Evolutionary conservation across 352 stramenopile species (phyloP).

Genomic region (Saprolegnia diclina): DNA sequence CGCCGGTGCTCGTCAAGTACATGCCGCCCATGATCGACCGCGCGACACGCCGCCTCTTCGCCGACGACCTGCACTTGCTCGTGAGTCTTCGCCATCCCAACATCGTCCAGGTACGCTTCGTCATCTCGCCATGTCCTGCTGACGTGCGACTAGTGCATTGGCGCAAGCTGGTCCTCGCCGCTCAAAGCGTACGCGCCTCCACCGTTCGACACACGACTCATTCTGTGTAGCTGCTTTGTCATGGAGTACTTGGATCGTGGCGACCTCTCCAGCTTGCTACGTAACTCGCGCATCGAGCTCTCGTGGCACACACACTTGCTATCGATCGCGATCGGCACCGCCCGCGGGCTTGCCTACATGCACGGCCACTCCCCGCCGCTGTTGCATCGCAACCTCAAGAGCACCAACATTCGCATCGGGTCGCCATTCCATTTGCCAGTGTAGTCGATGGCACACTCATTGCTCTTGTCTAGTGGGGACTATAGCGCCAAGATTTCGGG

Average conservation of each 20-base stretch:
- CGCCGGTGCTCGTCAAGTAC: slow-evolving; percentile 67
- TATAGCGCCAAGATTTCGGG: slow-evolving; percentile 75
- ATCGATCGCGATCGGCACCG: slow-evolving; percentile 74
- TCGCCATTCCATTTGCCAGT: slow-evolving; percentile 32
- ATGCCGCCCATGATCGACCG: slow-evolving; percentile 53
- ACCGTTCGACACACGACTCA: background rate
- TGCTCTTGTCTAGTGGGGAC: background rate
- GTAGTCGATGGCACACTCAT: no score
- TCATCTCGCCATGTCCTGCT: no score
- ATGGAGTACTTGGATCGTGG: slow-evolving; percentile 78
- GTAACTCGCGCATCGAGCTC: slow-evolving; percentile 46
- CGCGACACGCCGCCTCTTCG: slow-evolving; percentile 54
- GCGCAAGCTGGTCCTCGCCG: slow-evolving; percentile 58
- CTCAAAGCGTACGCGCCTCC: slow-evolving; percentile 41
- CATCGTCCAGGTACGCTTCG: slow-evolving; percentile 46
- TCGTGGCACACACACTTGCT: slow-evolving; percentile 70
- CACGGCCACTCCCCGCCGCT: slow-evolving; percentile 64
- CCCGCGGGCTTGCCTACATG: slow-evolving; percentile 79
- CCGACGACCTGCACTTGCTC: slow-evolving; percentile 66
- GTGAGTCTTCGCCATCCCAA: slow-evolving; percentile 63
- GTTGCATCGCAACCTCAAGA: slow-evolving; percentile 85
- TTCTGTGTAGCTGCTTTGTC: slow-evolving; percentile 36
- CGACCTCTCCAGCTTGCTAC: slow-evolving; percentile 54
- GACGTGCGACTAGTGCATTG: slow-evolving; percentile 38
- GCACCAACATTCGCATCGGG: slow-evolving; percentile 79